These are phyloP conservation scores for Tuber melanosporum DNA, from an alignment of 495 filamentous ascomycete species.

Conservation along the genomic window DNA sequence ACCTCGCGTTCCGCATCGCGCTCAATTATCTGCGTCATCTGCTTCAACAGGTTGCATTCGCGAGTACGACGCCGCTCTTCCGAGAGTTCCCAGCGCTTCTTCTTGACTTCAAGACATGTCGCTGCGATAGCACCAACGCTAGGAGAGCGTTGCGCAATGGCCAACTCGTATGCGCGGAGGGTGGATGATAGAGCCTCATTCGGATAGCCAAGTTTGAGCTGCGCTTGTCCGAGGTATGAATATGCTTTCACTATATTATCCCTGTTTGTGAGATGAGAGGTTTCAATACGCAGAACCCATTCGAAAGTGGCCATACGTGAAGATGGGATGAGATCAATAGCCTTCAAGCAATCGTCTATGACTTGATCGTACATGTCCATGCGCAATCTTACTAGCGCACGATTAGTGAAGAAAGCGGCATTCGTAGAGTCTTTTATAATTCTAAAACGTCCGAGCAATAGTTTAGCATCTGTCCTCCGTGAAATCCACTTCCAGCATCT, in stretches of 20 bases:
- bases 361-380: slow-evolving; percentile 66
- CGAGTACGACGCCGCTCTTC: slow-evolving; percentile 49
- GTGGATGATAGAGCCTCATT: slow-evolving; percentile 69
- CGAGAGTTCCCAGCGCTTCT: slow-evolving; percentile 58
- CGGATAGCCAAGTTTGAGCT: slow-evolving; percentile 65
- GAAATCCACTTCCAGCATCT: background rate
- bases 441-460: slow-evolving; percentile 1
- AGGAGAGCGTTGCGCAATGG: slow-evolving; percentile 47
- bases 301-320: slow-evolving; percentile 37
- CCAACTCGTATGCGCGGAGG: slow-evolving; percentile 65
- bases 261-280: background rate
- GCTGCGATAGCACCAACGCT: slow-evolving; percentile 60
- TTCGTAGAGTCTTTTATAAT: slow-evolving; percentile 59
- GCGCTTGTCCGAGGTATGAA: slow-evolving; percentile 77
- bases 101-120: slow-evolving; percentile 70
- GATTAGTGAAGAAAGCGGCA: slow-evolving; percentile 72
- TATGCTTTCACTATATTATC: slow-evolving; percentile 62
- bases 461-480: background rate
- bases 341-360: slow-evolving; percentile 68
- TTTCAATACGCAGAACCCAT: background rate
- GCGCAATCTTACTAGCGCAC: slow-evolving; percentile 73
- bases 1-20: slow-evolving; percentile 26
- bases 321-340: slow-evolving; percentile 60
- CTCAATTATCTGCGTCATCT: slow-evolving; percentile 48
- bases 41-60: slow-evolving; percentile 42